Percentiles rank a stretch among this genome's conserved stretches.
Conservation (phyloP, 116 monocot genomes). For the Posidonia oceanica region DNA sequence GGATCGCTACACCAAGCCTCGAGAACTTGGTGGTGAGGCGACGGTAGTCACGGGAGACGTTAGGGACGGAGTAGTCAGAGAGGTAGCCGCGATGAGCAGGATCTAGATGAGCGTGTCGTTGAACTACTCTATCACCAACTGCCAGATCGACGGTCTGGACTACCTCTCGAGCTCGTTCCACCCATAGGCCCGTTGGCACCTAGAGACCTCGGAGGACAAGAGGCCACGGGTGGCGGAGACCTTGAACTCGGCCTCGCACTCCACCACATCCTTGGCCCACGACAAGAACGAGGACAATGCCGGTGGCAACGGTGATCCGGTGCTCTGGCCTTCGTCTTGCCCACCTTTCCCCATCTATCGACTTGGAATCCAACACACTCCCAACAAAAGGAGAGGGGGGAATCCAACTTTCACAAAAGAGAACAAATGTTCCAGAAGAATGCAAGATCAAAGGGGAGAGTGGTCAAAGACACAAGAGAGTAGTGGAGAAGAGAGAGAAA, state of each 20-base stretch:
- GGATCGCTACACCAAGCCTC: too few species aligned
- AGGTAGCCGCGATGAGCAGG: constrained; percentile 55
- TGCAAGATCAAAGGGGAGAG: too few species aligned
- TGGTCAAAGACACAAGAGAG: too few species aligned
- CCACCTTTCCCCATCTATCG: constrained; percentile 10
- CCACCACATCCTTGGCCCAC: constrained; percentile 52
- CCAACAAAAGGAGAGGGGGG: too few species aligned
- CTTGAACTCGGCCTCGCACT: constrained; percentile 55
- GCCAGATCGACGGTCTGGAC: constrained; percentile 58
- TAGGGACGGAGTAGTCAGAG: too few species aligned
- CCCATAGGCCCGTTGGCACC: constrained; percentile 12
- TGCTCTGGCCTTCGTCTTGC: too few species aligned
- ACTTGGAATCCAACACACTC: neutral
- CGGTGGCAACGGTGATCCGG: too few species aligned
- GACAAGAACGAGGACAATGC: constrained; percentile 31
- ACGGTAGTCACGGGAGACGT: too few species aligned
- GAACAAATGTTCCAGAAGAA: too few species aligned
- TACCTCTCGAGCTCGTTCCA: constrained; percentile 84
- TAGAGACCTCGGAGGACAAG: constrained; percentile 19
- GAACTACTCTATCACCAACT: constrained; percentile 44
- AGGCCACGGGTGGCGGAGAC: constrained; percentile 50
- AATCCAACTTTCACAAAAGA: too few species aligned
- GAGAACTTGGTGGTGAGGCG: too few species aligned
- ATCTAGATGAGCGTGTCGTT: constrained; percentile 25
- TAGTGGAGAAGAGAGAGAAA: too few species aligned